Conservation (phyloP, 108 stramenopile species). For the Skeletonema menzelii region DNA sequence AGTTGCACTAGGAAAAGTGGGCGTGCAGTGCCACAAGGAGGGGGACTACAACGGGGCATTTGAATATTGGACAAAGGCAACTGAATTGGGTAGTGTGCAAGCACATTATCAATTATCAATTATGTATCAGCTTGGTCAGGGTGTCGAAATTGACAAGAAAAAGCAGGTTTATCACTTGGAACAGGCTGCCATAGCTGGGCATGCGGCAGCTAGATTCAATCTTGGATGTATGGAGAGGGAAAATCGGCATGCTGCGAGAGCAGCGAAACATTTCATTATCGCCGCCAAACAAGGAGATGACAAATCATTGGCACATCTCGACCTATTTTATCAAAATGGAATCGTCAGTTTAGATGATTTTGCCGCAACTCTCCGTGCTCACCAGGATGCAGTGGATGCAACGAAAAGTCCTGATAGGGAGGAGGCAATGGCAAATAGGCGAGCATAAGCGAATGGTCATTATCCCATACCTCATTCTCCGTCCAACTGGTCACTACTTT, state of each 20-base stretch:
- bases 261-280: background rate
- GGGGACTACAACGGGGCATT: background rate
- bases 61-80: background rate
- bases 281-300: background rate
- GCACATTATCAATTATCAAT: constrained; percentile 5
- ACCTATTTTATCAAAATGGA: background rate
- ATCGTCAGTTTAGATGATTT: background rate
- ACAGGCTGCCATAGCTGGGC: constrained; percentile 2
- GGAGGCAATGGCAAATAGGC: background rate
- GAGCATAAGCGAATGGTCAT: no score
- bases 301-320: background rate
- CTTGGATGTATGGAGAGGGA: background rate
- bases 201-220: background rate
- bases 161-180: constrained; percentile 3
- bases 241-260: background rate
- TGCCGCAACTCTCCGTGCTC: background rate
- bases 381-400: constrained; percentile 1
- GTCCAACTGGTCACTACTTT: no score
- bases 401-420: constrained; percentile 2
- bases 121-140: background rate
- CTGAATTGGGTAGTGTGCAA: background rate
- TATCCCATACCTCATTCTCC: no score
- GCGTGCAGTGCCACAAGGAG: background rate
- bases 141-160: background rate
- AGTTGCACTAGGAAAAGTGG: background rate